Evolutionary conservation across 148 eudicot genomes (phyloP), one percentile per base, ranked within the genome.

Genomic region (Dianthus caryophyllus): DNA sequence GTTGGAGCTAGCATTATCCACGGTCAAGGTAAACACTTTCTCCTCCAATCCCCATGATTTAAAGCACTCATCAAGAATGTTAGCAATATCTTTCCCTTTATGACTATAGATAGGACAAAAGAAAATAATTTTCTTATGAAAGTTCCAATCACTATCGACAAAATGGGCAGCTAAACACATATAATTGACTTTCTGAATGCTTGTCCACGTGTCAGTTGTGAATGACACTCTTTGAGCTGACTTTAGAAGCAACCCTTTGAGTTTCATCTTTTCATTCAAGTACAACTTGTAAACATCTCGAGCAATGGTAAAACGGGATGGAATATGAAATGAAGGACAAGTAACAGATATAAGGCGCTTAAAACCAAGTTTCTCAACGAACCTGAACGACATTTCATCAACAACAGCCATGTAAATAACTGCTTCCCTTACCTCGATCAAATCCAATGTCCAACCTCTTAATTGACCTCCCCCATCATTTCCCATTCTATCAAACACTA

Each of bases 1-100:
- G 46, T 69, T 69, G 17, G 52, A 57, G 24, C 52, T 41, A 39
- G 71, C 53, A 68, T 68, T 41, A 15, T 68, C 64, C 15, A 68
- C 63, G 2, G 27, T 68, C 11, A 68, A 20, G 27, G 53, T 55
- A 11, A 55, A 68, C 30, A 68, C 26, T 26, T 68, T 68, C 54
- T 67, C 62, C 17, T 68, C 38, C 22, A 68, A 16, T 0, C 65
- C 55, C 55, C 54, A 69, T 22, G 55, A 30, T n/a, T 69, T 38
- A 25, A 58, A 69, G 24, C 65, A 69, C 16, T 16, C 56, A 20
- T 69, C 46, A 31, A 69, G 46, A 16, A 38, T 17, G 26, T 55
- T 56, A 22, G 20, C 53, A 44, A 53, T 43, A 17, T 30, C 54
- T 24, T 55, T 33, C 9, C 54, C 53, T 17, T 54, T 68, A 17